Percentiles rank a stretch among this genome's conserved stretches.
These are phyloP conservation scores for Fonsecaea monophora DNA, from an alignment of 2,329 filamentous ascomycete genomes.

Conservation along the genomic window DNA sequence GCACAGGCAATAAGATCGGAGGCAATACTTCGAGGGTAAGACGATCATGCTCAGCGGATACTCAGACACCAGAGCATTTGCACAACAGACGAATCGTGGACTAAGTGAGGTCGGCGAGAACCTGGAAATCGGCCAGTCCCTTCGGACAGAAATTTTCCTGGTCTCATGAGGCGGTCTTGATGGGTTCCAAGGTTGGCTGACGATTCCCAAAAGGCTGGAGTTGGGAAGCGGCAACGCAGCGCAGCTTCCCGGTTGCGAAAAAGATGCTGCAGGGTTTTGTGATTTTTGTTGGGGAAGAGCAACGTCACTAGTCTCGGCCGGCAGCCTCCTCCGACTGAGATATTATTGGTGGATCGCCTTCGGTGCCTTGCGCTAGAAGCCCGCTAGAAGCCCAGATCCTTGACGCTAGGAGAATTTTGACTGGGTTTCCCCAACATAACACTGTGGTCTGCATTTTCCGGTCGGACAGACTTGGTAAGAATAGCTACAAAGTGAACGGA, in stretches of 20 bases:
- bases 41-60: not conserved
- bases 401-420: not conserved
- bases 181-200: not conserved
- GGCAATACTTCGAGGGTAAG: not conserved
- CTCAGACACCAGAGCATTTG: not conserved
- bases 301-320: constrained; percentile 25
- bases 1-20: not conserved
- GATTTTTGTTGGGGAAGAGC: constrained; percentile 34
- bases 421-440: constrained; percentile 3
- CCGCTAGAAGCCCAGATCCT: constrained; percentile 25
- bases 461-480: not conserved
- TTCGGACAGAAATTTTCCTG: constrained; percentile 9
- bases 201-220: constrained; percentile 15
- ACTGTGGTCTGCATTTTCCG: constrained; percentile 1
- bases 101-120: constrained; percentile 4
- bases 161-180: not conserved
- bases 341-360: constrained; percentile 13
- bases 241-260: constrained; percentile 8
- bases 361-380: constrained; percentile 32
- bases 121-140: constrained; percentile 1
- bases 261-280: constrained; percentile 2
- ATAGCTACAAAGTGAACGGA: not conserved
- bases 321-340: not conserved
- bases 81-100: not conserved
- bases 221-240: constrained; percentile 10